Percentiles rank a stretch among this genome's conserved stretches.
Conservation (phyloP, 768 basidiomycete species). For the Cubamyces sp. region DNA sequence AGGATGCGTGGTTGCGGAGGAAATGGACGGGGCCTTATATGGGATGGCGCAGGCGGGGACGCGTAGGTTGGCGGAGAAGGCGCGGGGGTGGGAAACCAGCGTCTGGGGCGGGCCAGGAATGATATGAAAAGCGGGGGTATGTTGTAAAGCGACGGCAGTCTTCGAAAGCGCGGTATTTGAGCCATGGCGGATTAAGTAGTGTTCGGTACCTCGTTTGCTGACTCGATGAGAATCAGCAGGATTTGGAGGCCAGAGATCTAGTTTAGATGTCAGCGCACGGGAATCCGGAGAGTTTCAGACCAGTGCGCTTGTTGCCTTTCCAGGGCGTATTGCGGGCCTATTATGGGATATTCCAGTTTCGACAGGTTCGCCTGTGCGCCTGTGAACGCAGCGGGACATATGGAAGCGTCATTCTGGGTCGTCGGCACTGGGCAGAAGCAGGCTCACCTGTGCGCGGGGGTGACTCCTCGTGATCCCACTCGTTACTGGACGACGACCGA, state of each 20-base stretch:
- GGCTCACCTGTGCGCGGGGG: constrained; percentile 20
- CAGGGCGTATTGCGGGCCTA: constrained; percentile 14
- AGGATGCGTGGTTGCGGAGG: constrained; percentile 29
- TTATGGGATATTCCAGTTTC: constrained; percentile 21
- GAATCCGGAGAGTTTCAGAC: constrained; percentile 26
- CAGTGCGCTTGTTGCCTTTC: constrained; percentile 22
- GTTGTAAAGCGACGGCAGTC: constrained; percentile 36
- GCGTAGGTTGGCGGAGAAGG: constrained; percentile 29
- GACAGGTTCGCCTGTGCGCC: constrained; percentile 15
- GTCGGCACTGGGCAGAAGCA: constrained; percentile 30
- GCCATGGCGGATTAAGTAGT: constrained; percentile 25
- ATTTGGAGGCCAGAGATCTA: constrained; percentile 19
- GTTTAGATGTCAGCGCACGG: constrained; percentile 20
- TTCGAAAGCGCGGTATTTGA: constrained; percentile 40
- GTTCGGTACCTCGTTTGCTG: constrained; percentile 44
- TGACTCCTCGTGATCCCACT: constrained; percentile 22
- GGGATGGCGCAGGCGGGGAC: constrained; percentile 38
- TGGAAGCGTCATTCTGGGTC: constrained; percentile 23
- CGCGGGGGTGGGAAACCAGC: constrained; percentile 22
- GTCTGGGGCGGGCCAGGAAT: constrained; percentile 36
- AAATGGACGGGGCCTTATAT: constrained; percentile 41
- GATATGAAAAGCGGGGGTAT: constrained; percentile 49
- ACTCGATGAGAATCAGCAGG: constrained; percentile 46
- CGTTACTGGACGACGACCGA: constrained; percentile 15
- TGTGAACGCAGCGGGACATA: constrained; percentile 22